phyloP scores from a whole-genome alignment of 2,329 filamentous ascomycete genomes.

The Penicillium sp. region DNA sequence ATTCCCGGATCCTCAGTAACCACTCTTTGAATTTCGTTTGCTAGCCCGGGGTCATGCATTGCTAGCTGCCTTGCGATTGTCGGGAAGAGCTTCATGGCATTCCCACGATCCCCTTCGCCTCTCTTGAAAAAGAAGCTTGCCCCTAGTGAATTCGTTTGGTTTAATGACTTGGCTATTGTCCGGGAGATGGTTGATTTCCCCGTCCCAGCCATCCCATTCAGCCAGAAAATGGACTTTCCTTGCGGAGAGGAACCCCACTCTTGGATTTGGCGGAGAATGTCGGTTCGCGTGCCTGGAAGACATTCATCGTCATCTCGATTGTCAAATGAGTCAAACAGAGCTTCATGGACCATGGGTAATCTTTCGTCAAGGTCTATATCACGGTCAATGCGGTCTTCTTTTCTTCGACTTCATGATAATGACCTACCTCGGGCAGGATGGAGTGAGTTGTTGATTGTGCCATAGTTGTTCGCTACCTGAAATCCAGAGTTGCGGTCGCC shows the following conservation, averaged over 20 bases:
- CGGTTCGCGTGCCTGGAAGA: background rate
- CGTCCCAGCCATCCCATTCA: background rate
- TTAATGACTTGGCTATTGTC: background rate
- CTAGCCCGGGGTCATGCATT: slow-evolving; percentile 29
- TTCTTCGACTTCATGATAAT: no score
- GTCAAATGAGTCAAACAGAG: background rate
- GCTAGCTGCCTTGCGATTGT: slow-evolving; percentile 36
- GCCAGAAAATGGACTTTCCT: background rate
- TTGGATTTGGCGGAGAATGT: background rate
- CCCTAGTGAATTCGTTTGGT: background rate
- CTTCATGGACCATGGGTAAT: background rate
- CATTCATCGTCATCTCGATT: background rate
- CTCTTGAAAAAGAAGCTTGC: background rate
- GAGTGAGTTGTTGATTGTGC: no score
- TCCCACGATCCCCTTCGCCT: background rate
- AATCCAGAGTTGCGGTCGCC: no score
- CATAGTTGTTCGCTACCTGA: no score
- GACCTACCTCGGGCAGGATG: no score
- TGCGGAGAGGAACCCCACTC: background rate
- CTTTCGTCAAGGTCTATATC: background rate
- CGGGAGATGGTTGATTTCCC: background rate
- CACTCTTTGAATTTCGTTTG: slow-evolving; percentile 16
- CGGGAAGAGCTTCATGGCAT: background rate
- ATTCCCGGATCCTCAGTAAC: slow-evolving; percentile 31
- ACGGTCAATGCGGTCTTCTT: no score